Conservation (phyloP, 2,329 filamentous ascomycete genomes). For the Microcyclospora pomicola region DNA sequence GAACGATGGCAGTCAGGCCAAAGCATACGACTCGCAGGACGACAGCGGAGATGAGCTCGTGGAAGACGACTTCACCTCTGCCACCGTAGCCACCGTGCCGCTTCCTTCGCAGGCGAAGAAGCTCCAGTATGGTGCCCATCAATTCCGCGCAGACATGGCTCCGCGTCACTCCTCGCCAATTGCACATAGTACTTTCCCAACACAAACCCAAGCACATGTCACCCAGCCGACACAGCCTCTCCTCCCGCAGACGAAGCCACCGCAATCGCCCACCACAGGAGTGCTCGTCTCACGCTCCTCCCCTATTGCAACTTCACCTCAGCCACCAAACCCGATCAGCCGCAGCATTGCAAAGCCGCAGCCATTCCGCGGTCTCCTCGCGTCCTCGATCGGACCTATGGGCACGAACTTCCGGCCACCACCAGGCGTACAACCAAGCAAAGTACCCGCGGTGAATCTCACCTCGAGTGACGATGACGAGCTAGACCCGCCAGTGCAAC, state of each 20-base stretch:
- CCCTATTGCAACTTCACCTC: conserved; percentile 39
- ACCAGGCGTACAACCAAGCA: conserved; percentile 9
- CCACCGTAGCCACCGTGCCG: conserved; percentile 30
- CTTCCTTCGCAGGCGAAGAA: conserved; percentile 21
- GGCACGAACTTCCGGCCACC: conserved; percentile 54
- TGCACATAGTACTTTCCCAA: too few relatives aligned
- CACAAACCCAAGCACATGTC: conserved; percentile 11
- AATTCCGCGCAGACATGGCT: background rate
- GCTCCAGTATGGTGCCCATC: background rate
- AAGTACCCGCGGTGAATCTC: conserved; percentile 9
- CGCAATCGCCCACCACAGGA: conserved; percentile 31
- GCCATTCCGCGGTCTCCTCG: conserved; percentile 27
- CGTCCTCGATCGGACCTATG: conserved; percentile 56
- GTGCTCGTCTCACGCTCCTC: conserved; percentile 87
- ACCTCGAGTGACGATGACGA: conserved; percentile 40
- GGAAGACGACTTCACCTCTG: conserved; percentile 35
- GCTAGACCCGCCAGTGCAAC: conserved; percentile 22
- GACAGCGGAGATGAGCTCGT: conserved; percentile 37
- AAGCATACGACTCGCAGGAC: conserved; percentile 24
- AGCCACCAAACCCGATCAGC: conserved; percentile 9
- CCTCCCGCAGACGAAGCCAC: conserved; percentile 37
- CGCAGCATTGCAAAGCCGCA: conserved; percentile 12
- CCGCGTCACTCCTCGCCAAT: background rate
- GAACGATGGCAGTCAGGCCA: conserved; percentile 6
- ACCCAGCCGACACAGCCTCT: conserved; percentile 51